Conservation (phyloP, 2,329 filamentous ascomycete species). For the Sordariomycetes sp. region DNA sequence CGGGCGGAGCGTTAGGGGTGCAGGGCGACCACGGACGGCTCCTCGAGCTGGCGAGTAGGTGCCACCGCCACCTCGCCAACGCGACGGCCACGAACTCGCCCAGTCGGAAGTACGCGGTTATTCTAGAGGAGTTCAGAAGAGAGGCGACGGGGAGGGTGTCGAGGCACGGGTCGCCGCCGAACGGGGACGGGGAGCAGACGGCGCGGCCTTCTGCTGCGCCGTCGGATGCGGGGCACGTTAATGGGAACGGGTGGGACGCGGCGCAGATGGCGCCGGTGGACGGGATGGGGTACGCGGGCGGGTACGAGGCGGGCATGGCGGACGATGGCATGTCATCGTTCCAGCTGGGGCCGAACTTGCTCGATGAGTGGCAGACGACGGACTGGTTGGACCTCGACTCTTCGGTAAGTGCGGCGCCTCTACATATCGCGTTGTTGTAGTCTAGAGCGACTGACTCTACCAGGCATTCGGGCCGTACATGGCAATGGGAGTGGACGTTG, state of each 20-base stretch:
- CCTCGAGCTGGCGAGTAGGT: slow-evolving; percentile 27
- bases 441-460: not conserved
- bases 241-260: not conserved
- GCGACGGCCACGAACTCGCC: slow-evolving; percentile 24
- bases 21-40: slow-evolving; percentile 11
- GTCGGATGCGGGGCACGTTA: not conserved
- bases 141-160: slow-evolving; percentile 14
- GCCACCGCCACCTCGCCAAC: slow-evolving; percentile 27
- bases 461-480: slow-evolving; percentile 1
- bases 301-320: not conserved
- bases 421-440: no score
- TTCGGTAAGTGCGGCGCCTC: slow-evolving; percentile 8
- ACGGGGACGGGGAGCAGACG: not conserved
- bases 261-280: not conserved
- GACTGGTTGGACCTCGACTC: slow-evolving; percentile 17
- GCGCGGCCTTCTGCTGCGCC: not conserved
- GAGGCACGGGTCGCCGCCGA: not conserved
- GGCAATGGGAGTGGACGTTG: not conserved
- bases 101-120: slow-evolving; percentile 33
- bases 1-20: not conserved
- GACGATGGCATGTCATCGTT: not conserved
- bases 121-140: slow-evolving; percentile 34
- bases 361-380: slow-evolving; percentile 15
- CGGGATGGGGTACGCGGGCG: not conserved
- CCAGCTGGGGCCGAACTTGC: not conserved